phyloP scores from a whole-genome alignment of 2,329 filamentous ascomycete species.

The Pseudogymnoascus sp. region DNA sequence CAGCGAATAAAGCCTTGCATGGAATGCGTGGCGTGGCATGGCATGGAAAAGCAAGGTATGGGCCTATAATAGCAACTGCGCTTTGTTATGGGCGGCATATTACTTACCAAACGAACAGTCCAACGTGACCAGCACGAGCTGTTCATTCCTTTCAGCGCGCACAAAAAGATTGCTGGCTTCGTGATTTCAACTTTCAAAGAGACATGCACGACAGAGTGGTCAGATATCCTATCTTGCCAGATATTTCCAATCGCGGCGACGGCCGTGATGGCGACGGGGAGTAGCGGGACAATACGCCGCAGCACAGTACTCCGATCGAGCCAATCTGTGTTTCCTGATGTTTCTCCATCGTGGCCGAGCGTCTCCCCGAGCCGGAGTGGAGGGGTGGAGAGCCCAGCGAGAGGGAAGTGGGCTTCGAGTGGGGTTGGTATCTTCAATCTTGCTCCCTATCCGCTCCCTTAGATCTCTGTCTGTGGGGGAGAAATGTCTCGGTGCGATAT shows the following conservation, averaged over 20 bases:
- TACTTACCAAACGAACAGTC: background rate
- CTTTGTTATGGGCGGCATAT: background rate
- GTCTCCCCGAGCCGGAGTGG: slow-evolving; percentile 1
- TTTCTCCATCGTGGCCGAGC: slow-evolving; percentile 2
- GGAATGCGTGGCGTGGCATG: background rate
- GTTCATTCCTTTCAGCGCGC: no score
- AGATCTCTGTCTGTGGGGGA: background rate
- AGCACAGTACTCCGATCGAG: background rate
- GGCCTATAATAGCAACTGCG: background rate
- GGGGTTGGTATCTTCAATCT: background rate
- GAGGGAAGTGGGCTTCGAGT: background rate
- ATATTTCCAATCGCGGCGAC: background rate
- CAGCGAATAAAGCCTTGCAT: background rate
- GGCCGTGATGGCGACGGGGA: no score
- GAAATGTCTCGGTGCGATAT: slow-evolving; percentile 4
- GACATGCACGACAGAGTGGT: background rate
- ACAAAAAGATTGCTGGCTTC: background rate
- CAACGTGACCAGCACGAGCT: background rate
- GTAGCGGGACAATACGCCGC: no score
- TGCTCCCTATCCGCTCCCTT: background rate
- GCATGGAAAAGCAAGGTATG: background rate
- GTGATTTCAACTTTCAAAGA: background rate
- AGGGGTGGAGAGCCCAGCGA: background rate
- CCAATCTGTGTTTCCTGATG: background rate
- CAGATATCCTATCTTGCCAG: background rate